A percentile compares a stretch with the other conserved stretches of the same genome.
These are phyloP conservation scores for Tremella yokohamensis DNA, from an alignment of 768 basidiomycete genomes.

Conservation along the genomic window DNA sequence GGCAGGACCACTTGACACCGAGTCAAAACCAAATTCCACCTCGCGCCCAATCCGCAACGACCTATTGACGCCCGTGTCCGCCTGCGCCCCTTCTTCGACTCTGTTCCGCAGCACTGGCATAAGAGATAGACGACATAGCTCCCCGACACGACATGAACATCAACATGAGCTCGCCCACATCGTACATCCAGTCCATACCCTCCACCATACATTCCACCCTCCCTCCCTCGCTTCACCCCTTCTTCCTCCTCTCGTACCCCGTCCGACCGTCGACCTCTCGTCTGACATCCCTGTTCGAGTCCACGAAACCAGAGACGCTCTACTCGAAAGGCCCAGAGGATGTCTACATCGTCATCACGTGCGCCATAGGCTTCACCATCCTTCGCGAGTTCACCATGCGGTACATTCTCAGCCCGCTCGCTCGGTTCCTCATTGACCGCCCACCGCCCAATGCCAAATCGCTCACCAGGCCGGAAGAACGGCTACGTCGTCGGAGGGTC, in stretches of 20 bases:
- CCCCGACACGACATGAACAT: constrained; percentile 17
- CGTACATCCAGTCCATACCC: constrained; percentile 7
- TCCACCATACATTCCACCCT: constrained; percentile 16
- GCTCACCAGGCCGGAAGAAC: constrained; percentile 56
- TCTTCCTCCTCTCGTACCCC: constrained; percentile 36
- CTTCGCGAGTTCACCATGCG: constrained; percentile 74
- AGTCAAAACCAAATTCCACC: no score
- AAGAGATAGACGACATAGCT: no score
- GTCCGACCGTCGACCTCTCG: constrained; percentile 8
- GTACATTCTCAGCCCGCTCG: constrained; percentile 73
- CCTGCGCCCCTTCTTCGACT: no score
- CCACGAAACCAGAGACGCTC: constrained; percentile 51
- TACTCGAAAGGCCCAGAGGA: constrained; percentile 71
- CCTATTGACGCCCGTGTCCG: no score
- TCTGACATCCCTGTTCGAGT: constrained; percentile 4
- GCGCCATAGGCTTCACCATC: constrained; percentile 80
- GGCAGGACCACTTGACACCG: no score
- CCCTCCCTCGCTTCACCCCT: constrained; percentile 32
- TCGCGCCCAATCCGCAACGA: no score
- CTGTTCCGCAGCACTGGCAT: no score
- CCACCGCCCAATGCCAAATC: background rate
- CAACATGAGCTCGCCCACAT: constrained; percentile 25
- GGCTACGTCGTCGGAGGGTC: constrained; percentile 54
- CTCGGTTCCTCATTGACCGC: constrained; percentile 58
- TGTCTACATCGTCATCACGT: constrained; percentile 72